Conservation (phyloP, 225 moss, liverwort and hornwort genomes). For the Pseudoscleropodium purum region DNA sequence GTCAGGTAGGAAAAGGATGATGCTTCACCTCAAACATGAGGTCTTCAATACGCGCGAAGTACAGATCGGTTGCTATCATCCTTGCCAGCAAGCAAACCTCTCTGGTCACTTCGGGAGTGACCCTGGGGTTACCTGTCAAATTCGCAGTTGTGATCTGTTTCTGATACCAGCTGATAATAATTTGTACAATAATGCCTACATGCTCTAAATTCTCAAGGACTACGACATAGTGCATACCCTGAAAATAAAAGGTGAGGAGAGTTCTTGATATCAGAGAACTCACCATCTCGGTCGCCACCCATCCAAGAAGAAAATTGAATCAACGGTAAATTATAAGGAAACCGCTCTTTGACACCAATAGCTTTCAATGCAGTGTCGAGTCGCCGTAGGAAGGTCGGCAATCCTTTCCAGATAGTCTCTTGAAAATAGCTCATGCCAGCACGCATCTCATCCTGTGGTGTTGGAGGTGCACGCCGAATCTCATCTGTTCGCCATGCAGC, state of each 20-base stretch:
- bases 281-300: constrained; percentile 97
- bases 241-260: not conserved
- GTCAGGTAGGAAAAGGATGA: not conserved
- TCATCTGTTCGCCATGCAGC: constrained; percentile 96
- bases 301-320: constrained; percentile 99
- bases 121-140: constrained; percentile 74
- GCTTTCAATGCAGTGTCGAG: constrained; percentile 82
- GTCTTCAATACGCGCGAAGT: constrained; percentile 84
- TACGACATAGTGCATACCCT: not conserved
- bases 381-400: constrained; percentile 85
- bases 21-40: constrained; percentile 89
- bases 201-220: not conserved
- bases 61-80: constrained; percentile 75
- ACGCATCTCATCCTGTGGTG: constrained; percentile 99
- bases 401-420: constrained; percentile 95
- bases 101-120: constrained; percentile 92
- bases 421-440: constrained; percentile 99
- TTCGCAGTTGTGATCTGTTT: not conserved
- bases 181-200: not conserved
- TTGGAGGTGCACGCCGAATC: constrained; percentile 88
- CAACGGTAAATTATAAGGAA: constrained; percentile 82
- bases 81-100: constrained; percentile 92
- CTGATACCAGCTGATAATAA: not conserved
- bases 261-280: constrained; percentile 2
- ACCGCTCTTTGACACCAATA: constrained; percentile 81